Evolutionary conservation across 495 filamentous ascomycete species (phyloP).

Genomic region (Hypoxylon subgilvum): DNA sequence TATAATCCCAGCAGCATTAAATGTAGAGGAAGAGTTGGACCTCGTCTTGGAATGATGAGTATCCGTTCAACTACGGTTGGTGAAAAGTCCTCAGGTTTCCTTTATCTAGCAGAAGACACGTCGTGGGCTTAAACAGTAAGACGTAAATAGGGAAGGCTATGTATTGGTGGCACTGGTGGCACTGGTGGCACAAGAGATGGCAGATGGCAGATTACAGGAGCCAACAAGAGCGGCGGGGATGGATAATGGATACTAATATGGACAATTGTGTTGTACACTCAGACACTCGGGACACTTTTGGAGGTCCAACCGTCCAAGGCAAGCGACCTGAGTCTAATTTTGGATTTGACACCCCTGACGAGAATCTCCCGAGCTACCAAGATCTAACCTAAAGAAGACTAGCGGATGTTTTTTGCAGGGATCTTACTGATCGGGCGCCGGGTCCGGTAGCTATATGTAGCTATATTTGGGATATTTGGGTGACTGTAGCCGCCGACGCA

Average conservation of each 20-base stretch:
- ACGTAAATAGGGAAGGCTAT: background rate
- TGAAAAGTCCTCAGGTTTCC: background rate
- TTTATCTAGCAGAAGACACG: no score
- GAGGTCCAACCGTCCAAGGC: slow-evolving; percentile 5
- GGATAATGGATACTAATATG: no score
- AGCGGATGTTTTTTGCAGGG: slow-evolving; percentile 9
- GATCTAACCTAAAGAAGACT: background rate
- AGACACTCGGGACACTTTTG: background rate
- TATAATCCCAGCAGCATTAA: no score
- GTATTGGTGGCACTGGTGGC: no score
- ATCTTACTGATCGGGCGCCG: slow-evolving; percentile 6
- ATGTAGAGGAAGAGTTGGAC: no score
- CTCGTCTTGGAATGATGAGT: slow-evolving; percentile 13
- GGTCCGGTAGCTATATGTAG: slow-evolving; percentile 15
- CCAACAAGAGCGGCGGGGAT: no score
- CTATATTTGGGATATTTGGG: slow-evolving; percentile 18
- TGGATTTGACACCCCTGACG: slow-evolving; percentile 8
- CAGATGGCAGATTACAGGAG: no score
- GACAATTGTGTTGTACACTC: no score
- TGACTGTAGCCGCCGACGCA: slow-evolving; percentile 28
- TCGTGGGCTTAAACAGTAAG: no score
- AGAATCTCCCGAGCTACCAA: background rate
- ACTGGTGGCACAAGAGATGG: no score
- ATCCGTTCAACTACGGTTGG: slow-evolving; percentile 10
- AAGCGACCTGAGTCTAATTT: no score